A percentile compares a stretch with the other conserved stretches of the same genome.
Evolutionary conservation across 495 filamentous ascomycete genomes (phyloP).

Genomic region (Cercophora samala): DNA sequence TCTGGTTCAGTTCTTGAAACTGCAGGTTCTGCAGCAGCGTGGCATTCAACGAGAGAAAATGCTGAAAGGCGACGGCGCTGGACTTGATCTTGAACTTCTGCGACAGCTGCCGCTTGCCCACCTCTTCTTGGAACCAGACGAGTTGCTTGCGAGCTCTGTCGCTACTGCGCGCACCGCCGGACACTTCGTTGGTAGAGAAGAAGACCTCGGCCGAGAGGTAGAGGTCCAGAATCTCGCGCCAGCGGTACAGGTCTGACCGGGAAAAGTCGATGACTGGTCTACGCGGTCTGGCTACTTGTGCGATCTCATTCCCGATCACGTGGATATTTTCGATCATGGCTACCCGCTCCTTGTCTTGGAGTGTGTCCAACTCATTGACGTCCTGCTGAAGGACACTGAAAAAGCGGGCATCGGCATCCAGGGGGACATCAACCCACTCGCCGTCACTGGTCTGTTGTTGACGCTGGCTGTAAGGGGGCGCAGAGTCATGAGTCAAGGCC

Average conservation of each 20-base stretch:
- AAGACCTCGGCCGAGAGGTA: conserved; percentile 70
- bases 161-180: conserved; percentile 56
- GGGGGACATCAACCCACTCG: conserved; percentile 58
- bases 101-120: conserved; percentile 49
- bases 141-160: conserved; percentile 53
- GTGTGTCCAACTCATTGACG: conserved; percentile 54
- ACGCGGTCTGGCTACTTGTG: conserved; percentile 55
- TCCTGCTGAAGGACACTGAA: conserved; percentile 62
- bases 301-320: conserved; percentile 53
- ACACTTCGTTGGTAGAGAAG: conserved; percentile 62
- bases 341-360: conserved; percentile 57
- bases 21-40: conserved; percentile 61
- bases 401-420: conserved; percentile 65
- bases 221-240: conserved; percentile 69
- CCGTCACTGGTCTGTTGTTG: conserved; percentile 7
- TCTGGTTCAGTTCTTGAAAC: conserved; percentile 71
- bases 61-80: conserved; percentile 53
- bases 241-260: conserved; percentile 64
- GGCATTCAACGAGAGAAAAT: conserved; percentile 63
- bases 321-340: conserved; percentile 53
- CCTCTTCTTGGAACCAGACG: conserved; percentile 56
- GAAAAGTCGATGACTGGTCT: conserved; percentile 39
- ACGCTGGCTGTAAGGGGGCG: not conserved
- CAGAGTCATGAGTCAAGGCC: not conserved
- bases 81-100: conserved; percentile 56